Evolutionary conservation across 805 yeast species (phyloP).

Genomic region (Maudiozyma barnettii): DNA sequence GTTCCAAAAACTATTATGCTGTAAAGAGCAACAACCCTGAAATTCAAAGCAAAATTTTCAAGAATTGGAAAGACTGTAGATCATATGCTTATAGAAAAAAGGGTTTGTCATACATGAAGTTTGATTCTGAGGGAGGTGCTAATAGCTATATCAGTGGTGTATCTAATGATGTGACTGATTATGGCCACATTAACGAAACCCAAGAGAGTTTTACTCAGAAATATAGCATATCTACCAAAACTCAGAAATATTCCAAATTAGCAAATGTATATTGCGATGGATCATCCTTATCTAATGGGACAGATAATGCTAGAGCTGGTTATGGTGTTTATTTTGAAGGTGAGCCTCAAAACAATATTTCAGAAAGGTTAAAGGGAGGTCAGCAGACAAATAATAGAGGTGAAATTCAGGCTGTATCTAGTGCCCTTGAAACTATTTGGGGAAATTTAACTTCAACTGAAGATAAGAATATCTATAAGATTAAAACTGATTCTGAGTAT

Average conservation of each 20-base stretch:
- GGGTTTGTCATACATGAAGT: conserved; percentile 38
- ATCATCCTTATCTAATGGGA: conserved; percentile 56
- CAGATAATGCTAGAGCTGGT: conserved; percentile 36
- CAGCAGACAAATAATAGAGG: conserved; percentile 72
- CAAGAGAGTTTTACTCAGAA: conserved; percentile 8
- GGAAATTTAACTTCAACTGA: conserved; percentile 13
- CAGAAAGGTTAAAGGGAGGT: conserved; percentile 40
- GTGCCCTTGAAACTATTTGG: conserved; percentile 42
- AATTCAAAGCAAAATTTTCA: conserved; percentile 21
- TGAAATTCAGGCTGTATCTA: conserved; percentile 58
- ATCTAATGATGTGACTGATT: conserved; percentile 12
- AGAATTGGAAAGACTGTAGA: conserved; percentile 29
- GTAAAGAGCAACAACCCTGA: conserved; percentile 25
- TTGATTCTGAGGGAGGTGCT: conserved; percentile 30
- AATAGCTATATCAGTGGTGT: conserved; percentile 20
- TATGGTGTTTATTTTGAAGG: conserved; percentile 67
- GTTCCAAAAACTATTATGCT: conserved; percentile 20
- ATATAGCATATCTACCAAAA: conserved; percentile 1
- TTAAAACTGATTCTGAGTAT: conserved; percentile 67
- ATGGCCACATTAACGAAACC: conserved; percentile 12
- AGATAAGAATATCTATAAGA: conserved; percentile 28
- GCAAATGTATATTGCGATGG: conserved; percentile 64
- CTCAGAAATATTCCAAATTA: conserved; percentile 2
- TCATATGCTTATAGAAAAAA: conserved; percentile 22
- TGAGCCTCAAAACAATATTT: conserved; percentile 39